Conservation (phyloP, 2,329 filamentous ascomycete genomes). For the Pezicula carpinea region DNA sequence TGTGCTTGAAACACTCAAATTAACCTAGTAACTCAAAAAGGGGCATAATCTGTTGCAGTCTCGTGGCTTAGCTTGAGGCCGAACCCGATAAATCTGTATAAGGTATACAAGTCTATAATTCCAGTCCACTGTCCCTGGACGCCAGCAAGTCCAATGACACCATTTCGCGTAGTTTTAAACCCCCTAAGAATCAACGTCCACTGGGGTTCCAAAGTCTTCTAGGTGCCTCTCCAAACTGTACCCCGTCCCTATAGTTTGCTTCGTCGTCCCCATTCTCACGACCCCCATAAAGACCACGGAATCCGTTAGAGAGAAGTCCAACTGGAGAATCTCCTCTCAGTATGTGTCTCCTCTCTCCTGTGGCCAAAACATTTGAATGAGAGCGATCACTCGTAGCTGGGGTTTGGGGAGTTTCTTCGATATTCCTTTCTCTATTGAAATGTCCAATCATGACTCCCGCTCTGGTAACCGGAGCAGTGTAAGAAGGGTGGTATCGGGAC, state of each 20-base stretch:
- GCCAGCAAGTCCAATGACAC: too few relatives aligned
- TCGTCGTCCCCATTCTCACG: conserved; percentile 43
- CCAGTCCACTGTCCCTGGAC: too few relatives aligned
- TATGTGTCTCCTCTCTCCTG: conserved; percentile 7
- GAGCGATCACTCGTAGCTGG: not conserved
- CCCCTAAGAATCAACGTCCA: too few relatives aligned
- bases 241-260: conserved; percentile 23
- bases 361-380: not conserved
- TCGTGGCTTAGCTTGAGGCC: too few relatives aligned
- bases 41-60: too few relatives aligned
- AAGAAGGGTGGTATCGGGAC: conserved; percentile 37
- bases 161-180: too few relatives aligned
- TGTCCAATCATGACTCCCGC: conserved; percentile 12
- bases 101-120: too few relatives aligned
- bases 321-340: conserved; percentile 31
- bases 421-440: conserved; percentile 1
- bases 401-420: not conserved
- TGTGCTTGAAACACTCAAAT: too few relatives aligned
- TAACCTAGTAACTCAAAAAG: too few relatives aligned
- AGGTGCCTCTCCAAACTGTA: conserved; percentile 29
- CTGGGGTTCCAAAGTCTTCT: conserved; percentile 16
- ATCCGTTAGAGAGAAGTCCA: conserved; percentile 39
- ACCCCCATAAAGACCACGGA: conserved; percentile 43
- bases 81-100: too few relatives aligned
- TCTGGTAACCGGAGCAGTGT: conserved; percentile 36